Conservation (phyloP, 2,329 filamentous ascomycete species). For the Beauveria caledonica region DNA sequence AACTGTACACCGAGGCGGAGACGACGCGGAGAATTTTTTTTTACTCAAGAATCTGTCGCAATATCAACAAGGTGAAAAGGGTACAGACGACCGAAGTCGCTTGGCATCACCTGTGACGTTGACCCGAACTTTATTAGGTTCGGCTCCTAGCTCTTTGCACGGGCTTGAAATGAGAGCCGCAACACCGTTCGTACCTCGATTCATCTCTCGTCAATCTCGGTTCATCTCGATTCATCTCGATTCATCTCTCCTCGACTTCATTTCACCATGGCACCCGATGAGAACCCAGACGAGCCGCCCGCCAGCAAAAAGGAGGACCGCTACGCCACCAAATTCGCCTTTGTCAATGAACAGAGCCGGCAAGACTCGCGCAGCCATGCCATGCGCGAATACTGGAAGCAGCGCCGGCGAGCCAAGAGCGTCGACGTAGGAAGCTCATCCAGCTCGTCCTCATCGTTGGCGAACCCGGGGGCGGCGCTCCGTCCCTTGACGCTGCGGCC, state of each 20-base stretch:
- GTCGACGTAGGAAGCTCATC: background rate
- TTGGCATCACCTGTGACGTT: no score
- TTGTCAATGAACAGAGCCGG: slow-evolving; percentile 1
- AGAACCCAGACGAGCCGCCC: background rate
- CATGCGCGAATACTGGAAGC: slow-evolving; percentile 18
- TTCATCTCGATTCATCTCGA: background rate
- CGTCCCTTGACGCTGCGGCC: background rate
- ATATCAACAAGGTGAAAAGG: no score
- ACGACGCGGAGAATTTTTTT: no score
- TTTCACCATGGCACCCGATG: background rate
- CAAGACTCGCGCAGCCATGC: slow-evolving; percentile 23
- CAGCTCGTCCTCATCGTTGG: background rate
- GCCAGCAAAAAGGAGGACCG: background rate
- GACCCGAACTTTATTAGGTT: no score
- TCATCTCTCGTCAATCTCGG: no score
- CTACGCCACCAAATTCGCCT: background rate
- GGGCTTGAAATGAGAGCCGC: no score
- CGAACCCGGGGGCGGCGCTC: background rate
- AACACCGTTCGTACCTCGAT: no score
- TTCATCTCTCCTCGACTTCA: background rate
- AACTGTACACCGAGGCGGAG: no score
- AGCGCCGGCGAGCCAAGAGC: slow-evolving; percentile 17
- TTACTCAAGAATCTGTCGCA: no score
- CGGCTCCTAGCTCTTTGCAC: no score
- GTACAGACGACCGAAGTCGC: no score